Evolutionary conservation across 495 filamentous ascomycete genomes (phyloP), one percentile per base, ranked within the genome.

Genomic region (Neurospora sp.): DNA sequence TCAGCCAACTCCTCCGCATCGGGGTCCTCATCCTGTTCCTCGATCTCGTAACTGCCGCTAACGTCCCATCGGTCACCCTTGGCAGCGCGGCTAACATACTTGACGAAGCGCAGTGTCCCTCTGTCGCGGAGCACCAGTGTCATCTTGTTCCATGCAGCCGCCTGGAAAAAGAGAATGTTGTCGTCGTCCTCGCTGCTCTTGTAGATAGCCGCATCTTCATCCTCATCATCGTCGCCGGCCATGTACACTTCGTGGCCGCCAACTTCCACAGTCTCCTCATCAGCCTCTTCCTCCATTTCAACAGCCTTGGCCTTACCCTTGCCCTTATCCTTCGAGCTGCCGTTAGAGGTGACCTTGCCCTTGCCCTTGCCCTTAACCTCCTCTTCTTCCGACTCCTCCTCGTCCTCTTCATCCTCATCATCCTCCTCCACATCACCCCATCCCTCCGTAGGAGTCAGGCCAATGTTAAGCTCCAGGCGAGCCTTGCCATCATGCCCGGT

Each of bases 1-100:
- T 74, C 80, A 0, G 74, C 81, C 0, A 69, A 77, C 0, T 71
- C 77, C 0, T 71, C 75, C 0, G 79, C 80, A 4, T 75, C 79
- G 0, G 77, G 78, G 27, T 78, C 84, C 4, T 75, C 80, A 16
- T 80, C 83, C 16, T 83, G 84, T 16, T 81, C 82, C n/a, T 82
- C 82, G 37, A 92, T 89, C 71, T 86, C 87, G 79, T 86, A 91
- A 20, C 83, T 90, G 2, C 90, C 96, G 44, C 86, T 87, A 39
- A 98, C 82, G 84, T 99, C 96, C 94, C 95, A 99, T 44, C 96
- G 86, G 82, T 98, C 96, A 18, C 96, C 95, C 77, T 87, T 88
- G 4, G 96, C 95, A 40, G 82, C 86, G 18, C 83, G 85, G 83
- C 92, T 94, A 44, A 98, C 92, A 80, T 97, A 99, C 86, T 98